Percentiles rank a stretch among this genome's conserved stretches.
These are phyloP conservation scores for Guillardia theta DNA, from an alignment of 78 protist genomes.

Conservation along the genomic window DNA sequence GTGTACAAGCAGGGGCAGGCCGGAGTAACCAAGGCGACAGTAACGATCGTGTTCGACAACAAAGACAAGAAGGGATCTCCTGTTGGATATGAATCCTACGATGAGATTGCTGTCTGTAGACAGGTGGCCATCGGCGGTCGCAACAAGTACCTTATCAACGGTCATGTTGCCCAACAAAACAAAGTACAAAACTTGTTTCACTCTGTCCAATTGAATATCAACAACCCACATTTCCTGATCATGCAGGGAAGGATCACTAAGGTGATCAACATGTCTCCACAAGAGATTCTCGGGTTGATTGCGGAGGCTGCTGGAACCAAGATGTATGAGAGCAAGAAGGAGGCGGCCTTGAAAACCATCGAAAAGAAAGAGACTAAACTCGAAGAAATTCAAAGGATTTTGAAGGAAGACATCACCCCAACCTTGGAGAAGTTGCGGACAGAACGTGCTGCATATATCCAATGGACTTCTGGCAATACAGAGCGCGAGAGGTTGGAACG, in stretches of 20 bases:
- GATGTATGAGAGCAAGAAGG: conserved; percentile 93
- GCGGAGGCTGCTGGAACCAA: conserved; percentile 99
- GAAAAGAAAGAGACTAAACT: conserved; percentile 91
- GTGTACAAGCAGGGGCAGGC: conserved; percentile 98
- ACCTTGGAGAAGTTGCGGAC: conserved; percentile 78
- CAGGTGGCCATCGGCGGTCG: conserved; percentile 89
- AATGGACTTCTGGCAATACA: conserved; percentile 55
- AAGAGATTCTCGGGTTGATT: conserved; percentile 92
- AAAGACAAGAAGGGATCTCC: conserved; percentile 80
- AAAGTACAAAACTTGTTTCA: conserved; percentile 93
- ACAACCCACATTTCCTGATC: conserved; percentile 99
- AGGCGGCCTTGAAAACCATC: conserved; percentile 76
- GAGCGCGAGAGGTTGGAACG: conserved; percentile 75
- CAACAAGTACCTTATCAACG: conserved; percentile 93
- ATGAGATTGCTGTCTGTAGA: conserved; percentile 91
- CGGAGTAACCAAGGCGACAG: conserved; percentile 88
- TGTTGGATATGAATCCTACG: conserved; percentile 86
- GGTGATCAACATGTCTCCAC: conserved; percentile 98
- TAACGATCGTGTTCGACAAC: conserved; percentile 95
- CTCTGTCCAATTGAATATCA: conserved; percentile 96
- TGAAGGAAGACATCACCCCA: conserved; percentile 93
- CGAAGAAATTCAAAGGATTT: background rate
- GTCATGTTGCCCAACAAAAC: conserved; percentile 62
- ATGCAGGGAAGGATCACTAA: conserved; percentile 99
- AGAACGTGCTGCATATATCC: conserved; percentile 77